These are phyloP conservation scores for Fragilaria radians DNA, from an alignment of 108 stramenopile genomes.

Conservation along the genomic window DNA sequence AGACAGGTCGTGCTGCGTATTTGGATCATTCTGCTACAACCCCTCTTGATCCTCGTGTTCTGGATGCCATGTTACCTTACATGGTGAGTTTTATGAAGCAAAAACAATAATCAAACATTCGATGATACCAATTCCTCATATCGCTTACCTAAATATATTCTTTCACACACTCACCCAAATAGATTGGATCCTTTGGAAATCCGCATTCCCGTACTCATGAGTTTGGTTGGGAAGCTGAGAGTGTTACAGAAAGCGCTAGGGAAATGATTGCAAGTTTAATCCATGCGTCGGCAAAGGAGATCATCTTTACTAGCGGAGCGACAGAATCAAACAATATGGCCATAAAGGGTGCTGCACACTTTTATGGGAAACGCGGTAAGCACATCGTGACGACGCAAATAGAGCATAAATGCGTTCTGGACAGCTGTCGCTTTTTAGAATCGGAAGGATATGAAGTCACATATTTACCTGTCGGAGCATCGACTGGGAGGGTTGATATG, in stretches of 20 bases:
- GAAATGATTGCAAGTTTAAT: conserved; percentile 88
- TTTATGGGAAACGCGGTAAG: conserved; percentile 77
- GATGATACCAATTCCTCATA: conserved; percentile 1
- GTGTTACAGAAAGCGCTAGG: conserved; percentile 83
- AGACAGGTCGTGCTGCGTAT: conserved; percentile 78
- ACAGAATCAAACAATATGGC: conserved; percentile 97
- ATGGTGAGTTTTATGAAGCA: conserved; percentile 57
- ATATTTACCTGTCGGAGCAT: conserved; percentile 84
- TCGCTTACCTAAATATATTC: background rate
- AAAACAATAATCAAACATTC: background rate
- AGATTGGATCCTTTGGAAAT: conserved; percentile 93
- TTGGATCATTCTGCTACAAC: conserved; percentile 92
- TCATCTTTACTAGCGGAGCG: conserved; percentile 97
- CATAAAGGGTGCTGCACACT: conserved; percentile 97
- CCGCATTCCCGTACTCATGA: conserved; percentile 97
- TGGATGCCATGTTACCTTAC: conserved; percentile 97
- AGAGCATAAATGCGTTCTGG: conserved; percentile 99
- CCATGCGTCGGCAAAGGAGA: conserved; percentile 89
- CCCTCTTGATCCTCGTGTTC: conserved; percentile 97
- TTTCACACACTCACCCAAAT: background rate
- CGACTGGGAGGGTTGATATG: conserved; percentile 91
- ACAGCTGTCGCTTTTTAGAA: conserved; percentile 93
- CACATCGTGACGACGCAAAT: conserved; percentile 99
- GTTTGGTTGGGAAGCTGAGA: conserved; percentile 97
- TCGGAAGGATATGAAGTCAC: conserved; percentile 96